Conservation (phyloP, 805 yeast species). For the Yarrowia yakushimensis region DNA sequence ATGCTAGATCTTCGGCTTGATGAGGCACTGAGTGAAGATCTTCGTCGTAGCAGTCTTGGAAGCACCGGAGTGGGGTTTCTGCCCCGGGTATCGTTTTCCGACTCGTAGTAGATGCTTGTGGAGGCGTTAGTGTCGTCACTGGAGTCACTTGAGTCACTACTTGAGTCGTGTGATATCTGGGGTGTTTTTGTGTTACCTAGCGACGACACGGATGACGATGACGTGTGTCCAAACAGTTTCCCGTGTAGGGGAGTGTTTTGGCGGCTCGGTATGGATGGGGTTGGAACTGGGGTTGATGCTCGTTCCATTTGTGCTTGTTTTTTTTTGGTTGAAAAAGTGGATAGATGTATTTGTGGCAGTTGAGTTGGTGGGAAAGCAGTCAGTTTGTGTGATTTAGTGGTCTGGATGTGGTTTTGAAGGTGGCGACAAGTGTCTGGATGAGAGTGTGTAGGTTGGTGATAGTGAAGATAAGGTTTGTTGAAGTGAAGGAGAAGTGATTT, state of each 20-base stretch:
- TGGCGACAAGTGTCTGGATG: neutral
- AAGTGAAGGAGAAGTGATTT: neutral
- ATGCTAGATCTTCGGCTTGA: slow-evolving; percentile 1
- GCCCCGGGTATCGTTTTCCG: slow-evolving; percentile 1
- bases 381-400: neutral
- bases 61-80: neutral
- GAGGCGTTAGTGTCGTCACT: slow-evolving; percentile 20
- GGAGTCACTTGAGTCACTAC: neutral
- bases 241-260: slow-evolving; percentile 16
- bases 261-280: neutral
- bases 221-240: slow-evolving; percentile 7
- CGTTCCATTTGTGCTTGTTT: neutral
- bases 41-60: neutral
- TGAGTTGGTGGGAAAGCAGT: neutral
- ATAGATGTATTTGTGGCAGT: neutral
- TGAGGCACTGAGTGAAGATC: neutral
- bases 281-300: slow-evolving; percentile 10
- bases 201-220: slow-evolving; percentile 13
- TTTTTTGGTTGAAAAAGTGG: neutral
- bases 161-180: neutral
- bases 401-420: neutral
- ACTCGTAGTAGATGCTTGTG: slow-evolving; percentile 3
- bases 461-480: too few species aligned
- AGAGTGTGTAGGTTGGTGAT: too few species aligned
- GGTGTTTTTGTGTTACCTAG: slow-evolving; percentile 1